Evolutionary conservation across 106 monocot genomes (phyloP), one percentile per base, ranked within the genome.

Genomic region (Dioscorea dumetorum): DNA sequence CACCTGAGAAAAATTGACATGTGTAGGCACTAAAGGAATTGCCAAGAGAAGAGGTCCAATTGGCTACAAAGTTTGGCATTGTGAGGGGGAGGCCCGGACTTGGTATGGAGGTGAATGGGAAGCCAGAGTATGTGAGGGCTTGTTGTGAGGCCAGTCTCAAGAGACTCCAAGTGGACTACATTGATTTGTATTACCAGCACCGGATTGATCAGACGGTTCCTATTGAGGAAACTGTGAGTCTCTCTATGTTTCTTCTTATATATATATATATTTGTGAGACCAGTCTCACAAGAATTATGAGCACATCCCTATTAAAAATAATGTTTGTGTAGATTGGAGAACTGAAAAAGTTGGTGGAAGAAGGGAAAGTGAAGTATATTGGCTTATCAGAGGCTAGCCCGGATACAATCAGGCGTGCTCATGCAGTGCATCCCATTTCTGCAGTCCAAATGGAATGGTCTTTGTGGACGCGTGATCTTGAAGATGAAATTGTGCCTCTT

Each of bases 371-470:
- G 50, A 89, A 84, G 70, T 86, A 89, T 35, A 89, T 93, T 57
- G 93, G 93, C 4, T 58, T 93, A n/a, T 93, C 89, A 13, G 89
- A 93, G 65, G 89, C 93, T 8, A 89, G 86, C 53, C 64, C 86
- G 7, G 84, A 93, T 50, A 93, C 93, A 0, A 89, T 93, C 52
- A 79, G 81, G 51, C 70, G 93, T 33, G 93, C 89, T 34, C 86
- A 93, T 75, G 81, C 79, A 16, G 86, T 93, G 74, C 89, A 93
- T 79, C 89, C 93, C 14, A 75, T 93, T 50, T 81, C 81, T 67
- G 83, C 86, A 22, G 64, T 93, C 61, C 93, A 93, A 66, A 86
- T 93, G 56, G 93, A 93, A 60, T 93, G 86, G 85, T 93, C 89
- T 34, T 72, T 93, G n/a, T 89, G 85, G 89, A 77, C 83, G 62